These are phyloP conservation scores for Claviceps quebecensis DNA, from an alignment of 2,329 filamentous ascomycete species.

Conservation along the genomic window DNA sequence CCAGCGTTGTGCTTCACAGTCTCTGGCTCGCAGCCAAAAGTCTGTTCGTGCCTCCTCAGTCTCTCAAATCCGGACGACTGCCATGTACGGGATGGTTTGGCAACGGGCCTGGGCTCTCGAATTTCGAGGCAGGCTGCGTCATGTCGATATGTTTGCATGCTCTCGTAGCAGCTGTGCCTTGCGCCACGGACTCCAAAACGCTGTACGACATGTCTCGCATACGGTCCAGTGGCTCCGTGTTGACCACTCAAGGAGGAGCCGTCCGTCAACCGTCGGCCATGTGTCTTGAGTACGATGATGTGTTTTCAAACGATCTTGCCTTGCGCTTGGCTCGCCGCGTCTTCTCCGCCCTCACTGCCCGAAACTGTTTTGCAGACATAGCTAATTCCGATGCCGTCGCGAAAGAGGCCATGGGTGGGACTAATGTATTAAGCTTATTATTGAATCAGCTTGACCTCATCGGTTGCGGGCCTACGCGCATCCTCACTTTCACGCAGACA, in stretches of 20 bases:
- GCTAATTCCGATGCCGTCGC: conserved; percentile 21
- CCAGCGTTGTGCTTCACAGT: conserved; percentile 47
- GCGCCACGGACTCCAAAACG: conserved; percentile 30
- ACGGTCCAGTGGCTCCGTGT: conserved; percentile 37
- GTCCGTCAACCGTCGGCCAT: conserved; percentile 33
- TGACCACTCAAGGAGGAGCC: conserved; percentile 31
- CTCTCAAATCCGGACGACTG: conserved; percentile 26
- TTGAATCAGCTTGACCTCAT: conserved; percentile 41
- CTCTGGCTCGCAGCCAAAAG: conserved; percentile 47
- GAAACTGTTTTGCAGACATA: conserved; percentile 36
- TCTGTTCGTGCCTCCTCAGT: conserved; percentile 41
- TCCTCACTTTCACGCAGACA: conserved; percentile 33
- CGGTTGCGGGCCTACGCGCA: conserved; percentile 27
- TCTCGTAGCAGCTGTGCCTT: conserved; percentile 42
- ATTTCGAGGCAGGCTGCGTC: conserved; percentile 36
- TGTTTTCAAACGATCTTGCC: conserved; percentile 46
- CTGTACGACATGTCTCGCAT: conserved; percentile 48
- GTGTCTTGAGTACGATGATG: conserved; percentile 48
- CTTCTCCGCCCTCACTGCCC: conserved; percentile 41
- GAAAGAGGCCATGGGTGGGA: conserved; percentile 16
- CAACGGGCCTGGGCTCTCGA: conserved; percentile 15
- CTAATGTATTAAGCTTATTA: conserved; percentile 33
- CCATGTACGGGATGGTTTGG: conserved; percentile 5
- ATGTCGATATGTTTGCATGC: conserved; percentile 50
- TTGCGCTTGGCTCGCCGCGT: conserved; percentile 43